Base-by-base conservation (phyloP, 1,284 basidiomycete genomes). In the Sporisorium reilianum region DNA sequence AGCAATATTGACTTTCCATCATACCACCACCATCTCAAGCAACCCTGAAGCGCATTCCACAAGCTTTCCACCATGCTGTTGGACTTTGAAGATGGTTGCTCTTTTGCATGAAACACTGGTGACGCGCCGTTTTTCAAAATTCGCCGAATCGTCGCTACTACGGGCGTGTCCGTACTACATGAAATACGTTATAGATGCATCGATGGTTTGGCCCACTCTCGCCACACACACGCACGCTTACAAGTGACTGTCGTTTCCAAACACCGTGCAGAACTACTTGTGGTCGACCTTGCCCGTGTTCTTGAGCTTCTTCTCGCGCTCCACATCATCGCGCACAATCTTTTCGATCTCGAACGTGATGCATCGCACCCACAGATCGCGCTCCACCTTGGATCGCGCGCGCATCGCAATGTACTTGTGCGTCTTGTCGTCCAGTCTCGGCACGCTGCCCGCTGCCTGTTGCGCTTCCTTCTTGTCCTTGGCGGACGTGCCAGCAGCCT, bases 321-420 rank as follows among this genome's bases (percentile, higher is more conserved):
- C 75, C 10, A 57, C 55, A 49, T 84, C 81, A 10, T 79, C 71
- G 11, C 85, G 73, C 11, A 80, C 79, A 30, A 91, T 84, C 84
- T 89, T 91, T 85, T 95, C 93, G 62, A 94, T 92, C 86, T 94
- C 93, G 56, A 88, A 88, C 73, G 91, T 91, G 75, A 95, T 85
- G 18, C 91, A 92, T 89, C 91, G 93, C 79, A 92, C 93, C 93
- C 93, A 95, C 25, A 91, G 88, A 83, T 95, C 93, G 28, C 93
- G 87, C 84, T 95, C 93, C 46, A 94, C 85, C 81, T 89, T 90
- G 83, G 90, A 93, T 81, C 93, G 87, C 50, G 92, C 90, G 62
- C 90, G 89, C 78, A 92, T 91, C 5, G 93, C 88, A 22, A 89
- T 81, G 64, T 90, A 78, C 80, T 90, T 91, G 66, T 89, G 87